These are phyloP conservation scores for Trifolium pratense DNA, from an alignment of 306 rosid species.

Conservation along the genomic window DNA sequence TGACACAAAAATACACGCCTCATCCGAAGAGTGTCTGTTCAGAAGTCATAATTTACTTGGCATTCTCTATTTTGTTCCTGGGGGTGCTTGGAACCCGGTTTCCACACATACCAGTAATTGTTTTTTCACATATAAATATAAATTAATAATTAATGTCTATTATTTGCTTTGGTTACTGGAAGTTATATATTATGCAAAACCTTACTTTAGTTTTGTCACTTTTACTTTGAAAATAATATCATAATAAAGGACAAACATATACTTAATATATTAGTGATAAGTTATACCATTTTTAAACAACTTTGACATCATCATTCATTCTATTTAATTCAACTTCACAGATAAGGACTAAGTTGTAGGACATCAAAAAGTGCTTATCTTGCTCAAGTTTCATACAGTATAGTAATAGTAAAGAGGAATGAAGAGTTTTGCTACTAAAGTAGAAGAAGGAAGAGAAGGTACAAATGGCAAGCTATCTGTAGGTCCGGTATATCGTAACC, in stretches of 20 bases:
- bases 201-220: too few relatives aligned
- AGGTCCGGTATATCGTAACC: constrained; percentile 76
- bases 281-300: too few relatives aligned
- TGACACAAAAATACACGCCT: too few relatives aligned
- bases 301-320: too few relatives aligned
- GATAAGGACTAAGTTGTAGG: neutral
- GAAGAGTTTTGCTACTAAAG: constrained; percentile 67
- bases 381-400: too few relatives aligned
- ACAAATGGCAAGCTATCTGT: constrained; percentile 66
- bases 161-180: neutral
- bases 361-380: neutral
- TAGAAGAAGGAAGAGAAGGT: constrained; percentile 82
- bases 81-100: constrained; percentile 6
- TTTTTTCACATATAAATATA: neutral
- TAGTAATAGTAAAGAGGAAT: constrained; percentile 29
- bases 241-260: too few relatives aligned
- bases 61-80: neutral
- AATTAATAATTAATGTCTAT: neutral
- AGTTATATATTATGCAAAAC: too few relatives aligned
- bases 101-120: neutral
- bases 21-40: too few relatives aligned
- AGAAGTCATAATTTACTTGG: too few relatives aligned
- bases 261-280: too few relatives aligned
- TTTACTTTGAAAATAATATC: too few relatives aligned
- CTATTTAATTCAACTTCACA: too few relatives aligned